A percentile compares a stretch with the other conserved stretches of the same genome.
These are phyloP conservation scores for Parmales sp. DNA, from an alignment of 108 stramenopile genomes.

Conservation along the genomic window DNA sequence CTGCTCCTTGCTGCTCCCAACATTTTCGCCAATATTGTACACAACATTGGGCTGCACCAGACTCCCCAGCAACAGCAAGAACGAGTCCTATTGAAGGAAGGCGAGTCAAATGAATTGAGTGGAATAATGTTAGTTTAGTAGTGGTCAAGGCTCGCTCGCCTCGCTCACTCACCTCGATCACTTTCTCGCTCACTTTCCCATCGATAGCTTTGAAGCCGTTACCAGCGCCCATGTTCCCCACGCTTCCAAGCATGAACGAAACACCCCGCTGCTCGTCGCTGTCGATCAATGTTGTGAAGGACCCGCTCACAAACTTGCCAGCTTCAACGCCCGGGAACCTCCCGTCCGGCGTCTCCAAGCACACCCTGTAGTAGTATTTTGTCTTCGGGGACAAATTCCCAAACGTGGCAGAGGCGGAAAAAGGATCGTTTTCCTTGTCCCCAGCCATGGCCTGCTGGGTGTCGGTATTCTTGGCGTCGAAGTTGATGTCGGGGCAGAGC, in stretches of 20 bases:
- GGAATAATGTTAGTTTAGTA: no score
- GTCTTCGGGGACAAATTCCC: background rate
- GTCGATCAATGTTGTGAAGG: background rate
- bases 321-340: background rate
- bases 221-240: background rate
- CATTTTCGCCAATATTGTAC: background rate
- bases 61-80: background rate
- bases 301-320: background rate
- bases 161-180: no score
- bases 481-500: background rate
- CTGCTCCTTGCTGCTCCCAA: background rate
- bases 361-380: background rate
- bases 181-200: no score
- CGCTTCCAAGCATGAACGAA: background rate
- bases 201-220: background rate
- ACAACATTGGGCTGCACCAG: background rate
- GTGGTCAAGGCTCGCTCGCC: no score
- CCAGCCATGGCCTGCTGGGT: background rate
- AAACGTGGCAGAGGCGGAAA: background rate
- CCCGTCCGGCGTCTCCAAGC: background rate
- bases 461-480: background rate
- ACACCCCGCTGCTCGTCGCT: background rate
- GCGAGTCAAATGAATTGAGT: no score
- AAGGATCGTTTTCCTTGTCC: background rate
- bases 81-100: no score